Evolutionary conservation across 441 rosid genomes (phyloP).

Genomic region (Jatropha podagrica): DNA sequence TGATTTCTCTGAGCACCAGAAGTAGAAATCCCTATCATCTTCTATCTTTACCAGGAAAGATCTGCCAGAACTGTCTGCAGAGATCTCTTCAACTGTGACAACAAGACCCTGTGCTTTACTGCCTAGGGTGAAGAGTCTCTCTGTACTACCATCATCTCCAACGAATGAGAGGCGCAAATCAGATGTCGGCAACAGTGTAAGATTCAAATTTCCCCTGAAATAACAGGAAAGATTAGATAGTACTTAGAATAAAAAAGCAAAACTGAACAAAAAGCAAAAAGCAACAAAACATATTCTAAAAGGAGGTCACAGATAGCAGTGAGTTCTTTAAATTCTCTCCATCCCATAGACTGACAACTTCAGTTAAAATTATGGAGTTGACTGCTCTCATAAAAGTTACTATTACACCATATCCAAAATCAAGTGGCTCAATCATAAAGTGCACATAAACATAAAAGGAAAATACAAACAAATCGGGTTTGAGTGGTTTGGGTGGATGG

Average conservation of each 20-base stretch:
- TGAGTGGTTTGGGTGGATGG: too few species aligned
- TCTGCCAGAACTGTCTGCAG: slow-evolving; percentile 77
- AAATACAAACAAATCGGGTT: neutral
- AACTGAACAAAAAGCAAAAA: neutral
- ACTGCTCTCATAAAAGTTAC: neutral
- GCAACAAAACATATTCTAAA: neutral
- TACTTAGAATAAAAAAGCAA: slow-evolving; percentile 14
- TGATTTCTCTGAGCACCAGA: slow-evolving; percentile 94
- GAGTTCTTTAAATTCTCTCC: neutral
- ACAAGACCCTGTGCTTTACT: slow-evolving; percentile 44
- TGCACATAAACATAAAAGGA: neutral
- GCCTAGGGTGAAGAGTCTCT: slow-evolving; percentile 63
- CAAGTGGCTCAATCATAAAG: neutral
- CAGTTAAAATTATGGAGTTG: neutral
- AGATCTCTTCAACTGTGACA: slow-evolving; percentile 59
- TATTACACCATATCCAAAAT: neutral
- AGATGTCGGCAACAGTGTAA: slow-evolving; percentile 76
- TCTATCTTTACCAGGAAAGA: slow-evolving; percentile 61
- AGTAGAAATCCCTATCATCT: slow-evolving; percentile 58
- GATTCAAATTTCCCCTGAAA: slow-evolving; percentile 83
- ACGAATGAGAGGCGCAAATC: slow-evolving; percentile 73
- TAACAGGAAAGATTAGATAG: neutral
- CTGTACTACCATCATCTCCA: slow-evolving; percentile 81
- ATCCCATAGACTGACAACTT: neutral
- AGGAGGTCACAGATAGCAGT: neutral